Conservation (phyloP, 495 filamentous ascomycete genomes). For the Aspergillus biplanus region DNA sequence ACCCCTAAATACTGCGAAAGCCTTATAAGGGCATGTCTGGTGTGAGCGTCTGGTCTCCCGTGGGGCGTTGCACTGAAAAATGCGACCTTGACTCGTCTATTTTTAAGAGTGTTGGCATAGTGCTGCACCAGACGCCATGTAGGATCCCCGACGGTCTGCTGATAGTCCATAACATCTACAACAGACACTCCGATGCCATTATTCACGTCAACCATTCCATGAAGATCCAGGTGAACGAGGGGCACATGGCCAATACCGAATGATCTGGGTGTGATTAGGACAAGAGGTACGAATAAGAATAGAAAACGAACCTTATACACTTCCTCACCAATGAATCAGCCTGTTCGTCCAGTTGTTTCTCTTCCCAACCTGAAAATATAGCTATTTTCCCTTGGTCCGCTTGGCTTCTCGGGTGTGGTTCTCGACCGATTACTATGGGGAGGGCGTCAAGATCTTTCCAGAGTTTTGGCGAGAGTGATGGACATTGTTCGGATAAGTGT, state of each 20-base stretch:
- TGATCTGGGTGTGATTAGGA: not conserved
- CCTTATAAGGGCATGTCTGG: conserved; percentile 15
- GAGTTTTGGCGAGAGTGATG: conserved; percentile 9
- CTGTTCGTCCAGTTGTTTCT: conserved; percentile 17
- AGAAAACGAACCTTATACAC: conserved; percentile 10
- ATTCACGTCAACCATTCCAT: conserved; percentile 17
- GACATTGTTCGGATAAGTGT: conserved; percentile 7
- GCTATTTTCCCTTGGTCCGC: conserved; percentile 11
- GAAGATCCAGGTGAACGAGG: conserved; percentile 10
- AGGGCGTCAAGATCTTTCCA: conserved; percentile 19
- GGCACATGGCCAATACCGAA: conserved; percentile 21
- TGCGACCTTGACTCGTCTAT: conserved; percentile 13
- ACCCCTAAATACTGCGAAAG: conserved; percentile 12
- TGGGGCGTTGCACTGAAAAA: conserved; percentile 19
- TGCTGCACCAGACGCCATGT: conserved; percentile 12
- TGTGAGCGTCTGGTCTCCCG: conserved; percentile 16
- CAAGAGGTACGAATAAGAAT: not conserved
- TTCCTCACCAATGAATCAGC: conserved; percentile 21
- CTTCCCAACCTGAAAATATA: conserved; percentile 15
- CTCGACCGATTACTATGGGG: conserved; percentile 7
- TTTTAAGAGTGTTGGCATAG: conserved; percentile 10
- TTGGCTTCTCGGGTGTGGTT: conserved; percentile 5
- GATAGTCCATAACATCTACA: conserved; percentile 1
- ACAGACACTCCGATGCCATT: conserved; percentile 8
- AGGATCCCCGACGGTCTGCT: conserved; percentile 3